Conservation (phyloP, 768 basidiomycete species). For the Sporobolomyces roseus region DNA sequence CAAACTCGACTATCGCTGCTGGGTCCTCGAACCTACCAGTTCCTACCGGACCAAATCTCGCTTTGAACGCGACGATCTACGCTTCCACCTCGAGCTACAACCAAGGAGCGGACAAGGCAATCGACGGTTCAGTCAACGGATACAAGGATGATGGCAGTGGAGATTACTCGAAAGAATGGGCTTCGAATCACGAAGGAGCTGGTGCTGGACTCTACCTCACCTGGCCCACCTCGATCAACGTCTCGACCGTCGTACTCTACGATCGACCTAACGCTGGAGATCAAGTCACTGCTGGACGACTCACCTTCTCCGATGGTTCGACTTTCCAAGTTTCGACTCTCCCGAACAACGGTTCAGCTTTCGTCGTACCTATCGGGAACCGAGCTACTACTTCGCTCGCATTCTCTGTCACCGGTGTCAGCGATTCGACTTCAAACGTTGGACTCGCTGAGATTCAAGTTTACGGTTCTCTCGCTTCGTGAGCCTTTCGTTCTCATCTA, state of each 20-base stretch:
- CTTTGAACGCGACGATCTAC: conserved; percentile 4
- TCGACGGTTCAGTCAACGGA: conserved; percentile 27
- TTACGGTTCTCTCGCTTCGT: conserved; percentile 8
- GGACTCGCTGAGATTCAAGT: conserved; percentile 24
- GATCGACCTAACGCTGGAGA: conserved; percentile 37
- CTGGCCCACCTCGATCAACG: conserved; percentile 14
- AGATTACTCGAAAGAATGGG: conserved; percentile 32
- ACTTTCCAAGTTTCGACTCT: conserved; percentile 3
- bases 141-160: conserved; percentile 30
- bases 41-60: conserved; percentile 14
- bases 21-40: conserved; percentile 1
- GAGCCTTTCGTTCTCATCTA: background rate
- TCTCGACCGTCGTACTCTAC: conserved; percentile 20
- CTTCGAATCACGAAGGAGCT: conserved; percentile 16
- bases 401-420: conserved; percentile 20
- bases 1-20: conserved; percentile 14
- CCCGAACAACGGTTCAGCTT: conserved; percentile 23
- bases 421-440: conserved; percentile 2
- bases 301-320: conserved; percentile 15
- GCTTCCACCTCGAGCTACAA: background rate
- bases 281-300: background rate
- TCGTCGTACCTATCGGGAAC: conserved; percentile 12
- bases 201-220: conserved; percentile 16
- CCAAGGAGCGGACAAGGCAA: conserved; percentile 16
- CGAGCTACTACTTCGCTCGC: background rate